Evolutionary conservation across 768 basidiomycete genomes (phyloP).

Genomic region (Polyporus arcularius): DNA sequence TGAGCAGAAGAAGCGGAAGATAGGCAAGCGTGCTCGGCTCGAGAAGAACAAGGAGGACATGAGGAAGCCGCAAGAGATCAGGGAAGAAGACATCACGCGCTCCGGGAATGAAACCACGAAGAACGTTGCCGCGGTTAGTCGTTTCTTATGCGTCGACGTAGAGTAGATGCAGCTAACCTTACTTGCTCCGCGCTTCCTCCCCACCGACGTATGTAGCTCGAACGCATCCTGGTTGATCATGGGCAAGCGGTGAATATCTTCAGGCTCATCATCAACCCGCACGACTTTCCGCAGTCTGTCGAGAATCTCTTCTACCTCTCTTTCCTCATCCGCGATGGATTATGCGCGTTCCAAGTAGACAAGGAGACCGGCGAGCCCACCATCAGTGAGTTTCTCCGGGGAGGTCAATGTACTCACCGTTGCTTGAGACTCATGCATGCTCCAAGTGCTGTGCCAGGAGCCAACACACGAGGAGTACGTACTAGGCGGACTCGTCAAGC

Average conservation of each 20-base stretch:
- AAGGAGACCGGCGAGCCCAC: constrained; percentile 65
- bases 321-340: constrained; percentile 87
- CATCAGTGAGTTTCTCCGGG: constrained; percentile 52
- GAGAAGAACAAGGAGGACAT: constrained; percentile 73
- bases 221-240: constrained; percentile 53
- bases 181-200: no score
- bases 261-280: constrained; percentile 84
- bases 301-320: constrained; percentile 97
- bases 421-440: neutral
- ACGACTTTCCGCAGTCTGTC: constrained; percentile 89
- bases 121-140: constrained; percentile 71
- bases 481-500: constrained; percentile 59
- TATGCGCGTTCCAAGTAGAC: constrained; percentile 70
- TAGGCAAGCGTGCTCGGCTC: constrained; percentile 61
- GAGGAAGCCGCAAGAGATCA: constrained; percentile 76
- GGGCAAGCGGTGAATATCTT: constrained; percentile 72
- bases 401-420: neutral
- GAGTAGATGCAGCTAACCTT: neutral
- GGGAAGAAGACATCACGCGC: constrained; percentile 78
- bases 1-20: constrained; percentile 76
- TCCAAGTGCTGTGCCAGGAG: constrained; percentile 60
- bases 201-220: constrained; percentile 46
- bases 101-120: constrained; percentile 89
- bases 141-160: neutral
- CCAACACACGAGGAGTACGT: constrained; percentile 66